Base-by-base conservation (phyloP, 257 asterid species). In the Thymus mandschuricus region DNA sequence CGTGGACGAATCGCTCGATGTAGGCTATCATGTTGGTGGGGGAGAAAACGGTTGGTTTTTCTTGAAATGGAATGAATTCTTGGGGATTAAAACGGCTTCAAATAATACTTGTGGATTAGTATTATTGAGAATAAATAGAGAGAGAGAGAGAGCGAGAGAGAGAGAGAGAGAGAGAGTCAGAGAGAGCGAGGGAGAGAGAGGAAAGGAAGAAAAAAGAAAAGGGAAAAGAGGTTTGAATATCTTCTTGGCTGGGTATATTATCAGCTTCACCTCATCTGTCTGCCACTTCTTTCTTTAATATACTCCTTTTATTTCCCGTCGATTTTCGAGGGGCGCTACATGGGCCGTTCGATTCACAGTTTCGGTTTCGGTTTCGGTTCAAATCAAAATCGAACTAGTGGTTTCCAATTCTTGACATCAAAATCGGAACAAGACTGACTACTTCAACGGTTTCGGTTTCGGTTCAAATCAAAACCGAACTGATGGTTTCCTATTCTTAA, bases 1-100 rank as follows among this genome's bases (percentile, higher is more conserved):
- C 91, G 66, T 74, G 86, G 46, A 77, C 73, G 46, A 85, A 83
- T 28, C 96, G 78, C 41, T 90, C 97, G 58, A 91, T 75, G 70
- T 69, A 88, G 1, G 97, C 96, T 73, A 93, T 80, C 98, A 87
- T 92, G 74, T 49, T 66, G 70, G 45, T 48, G 11, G 1, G 4
- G 27, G 11, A 4, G 57, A 35, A 21, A 54, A 29, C 44, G 54
- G 59, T 52, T 73, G 33, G 11, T 21, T 33, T 62, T 54, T 58
- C 67, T 21, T 69, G 70, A 15, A 79, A 59, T 60, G 68, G 68
- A 68, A 51, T 8, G 77, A 21, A 57, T 55, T 77, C 60, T 77
- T 68, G 79, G 60, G 8, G 9, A 6, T 21, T 45, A 59, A 59
- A 68, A 55, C 62, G 81, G 73, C 29, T 66, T 31, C 8, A 64